Evolutionary conservation across 768 basidiomycete species (phyloP).

Genomic region (Coprinellus micaceus): DNA sequence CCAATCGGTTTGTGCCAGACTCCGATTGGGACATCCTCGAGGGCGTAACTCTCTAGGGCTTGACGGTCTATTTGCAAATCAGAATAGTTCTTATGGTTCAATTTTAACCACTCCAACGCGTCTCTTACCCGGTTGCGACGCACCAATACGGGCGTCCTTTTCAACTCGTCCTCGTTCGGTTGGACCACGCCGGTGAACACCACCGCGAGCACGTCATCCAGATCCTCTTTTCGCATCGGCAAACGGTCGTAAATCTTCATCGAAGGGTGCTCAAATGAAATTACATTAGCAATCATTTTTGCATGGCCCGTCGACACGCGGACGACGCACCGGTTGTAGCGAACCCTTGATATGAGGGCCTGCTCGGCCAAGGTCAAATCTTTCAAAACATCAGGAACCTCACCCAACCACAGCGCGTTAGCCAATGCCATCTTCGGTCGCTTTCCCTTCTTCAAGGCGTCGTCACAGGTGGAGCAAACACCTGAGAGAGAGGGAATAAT

Average conservation of each 20-base stretch:
- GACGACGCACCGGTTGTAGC: slow-evolving; percentile 26
- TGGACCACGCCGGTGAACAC: background rate
- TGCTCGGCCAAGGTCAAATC: slow-evolving; percentile 26
- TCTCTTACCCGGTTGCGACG: background rate
- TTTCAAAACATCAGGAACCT: slow-evolving; percentile 24
- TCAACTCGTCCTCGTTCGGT: background rate
- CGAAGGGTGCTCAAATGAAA: slow-evolving; percentile 24
- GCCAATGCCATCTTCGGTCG: slow-evolving; percentile 19
- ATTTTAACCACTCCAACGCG: slow-evolving; percentile 5
- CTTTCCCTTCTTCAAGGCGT: background rate
- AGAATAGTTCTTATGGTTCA: background rate
- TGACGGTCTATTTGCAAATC: background rate
- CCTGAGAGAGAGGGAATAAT: background rate
- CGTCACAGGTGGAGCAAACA: background rate
- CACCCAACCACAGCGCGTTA: slow-evolving; percentile 35
- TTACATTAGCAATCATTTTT: slow-evolving; percentile 28
- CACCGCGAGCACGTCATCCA: slow-evolving; percentile 11
- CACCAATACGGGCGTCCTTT: background rate
- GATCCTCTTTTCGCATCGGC: slow-evolving; percentile 19
- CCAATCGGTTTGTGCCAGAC: background rate
- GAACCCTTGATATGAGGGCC: slow-evolving; percentile 20
- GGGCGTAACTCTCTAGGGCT: background rate
- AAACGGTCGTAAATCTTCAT: slow-evolving; percentile 23
- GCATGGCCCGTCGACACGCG: slow-evolving; percentile 21
- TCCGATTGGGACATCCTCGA: background rate